Percentiles rank a stretch among this genome's conserved stretches.
Evolutionary conservation across 192 early-diverging fungal genomes (phyloP).

Genomic region (Chytriomyces sp.): DNA sequence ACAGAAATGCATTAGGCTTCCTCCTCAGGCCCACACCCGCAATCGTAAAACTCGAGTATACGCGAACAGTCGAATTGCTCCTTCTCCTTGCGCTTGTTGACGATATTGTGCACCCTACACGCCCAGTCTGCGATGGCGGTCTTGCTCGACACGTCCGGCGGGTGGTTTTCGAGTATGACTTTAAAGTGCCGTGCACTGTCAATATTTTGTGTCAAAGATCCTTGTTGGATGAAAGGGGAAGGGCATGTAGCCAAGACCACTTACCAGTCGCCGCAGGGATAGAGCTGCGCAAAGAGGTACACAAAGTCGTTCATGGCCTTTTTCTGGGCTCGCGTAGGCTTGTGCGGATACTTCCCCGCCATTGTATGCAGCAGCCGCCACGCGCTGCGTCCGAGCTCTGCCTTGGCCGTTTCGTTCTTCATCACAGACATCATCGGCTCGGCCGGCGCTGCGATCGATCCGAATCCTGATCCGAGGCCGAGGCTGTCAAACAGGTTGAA

Average conservation of each 20-base stretch:
- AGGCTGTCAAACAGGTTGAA: background rate
- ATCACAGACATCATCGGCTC: conserved; percentile 70
- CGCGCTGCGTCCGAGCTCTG: conserved; percentile 82
- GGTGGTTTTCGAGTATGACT: conserved; percentile 70
- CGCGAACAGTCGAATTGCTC: conserved; percentile 77
- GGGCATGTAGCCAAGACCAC: background rate
- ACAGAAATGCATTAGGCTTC: background rate
- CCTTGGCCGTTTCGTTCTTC: conserved; percentile 75
- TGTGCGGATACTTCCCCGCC: conserved; percentile 80
- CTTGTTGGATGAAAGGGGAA: background rate
- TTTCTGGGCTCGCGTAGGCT: conserved; percentile 77
- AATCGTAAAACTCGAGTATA: conserved; percentile 79
- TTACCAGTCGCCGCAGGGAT: conserved; percentile 96
- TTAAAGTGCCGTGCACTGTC: conserved; percentile 86
- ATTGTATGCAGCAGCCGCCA: conserved; percentile 96
- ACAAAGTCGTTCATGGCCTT: conserved; percentile 78
- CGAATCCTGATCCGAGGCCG: background rate
- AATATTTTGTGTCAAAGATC: background rate
- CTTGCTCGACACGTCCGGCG: conserved; percentile 76
- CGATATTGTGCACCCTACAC: conserved; percentile 89
- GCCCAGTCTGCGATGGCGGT: conserved; percentile 78
- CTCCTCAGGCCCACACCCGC: conserved; percentile 69
- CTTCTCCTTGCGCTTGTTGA: conserved; percentile 85
- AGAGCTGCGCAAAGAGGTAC: conserved; percentile 79
- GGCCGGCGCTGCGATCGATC: conserved; percentile 11